A percentile compares a stretch with the other conserved stretches of the same genome.
Conservation (phyloP, 1,284 basidiomycete genomes). For the Ganoderma lucidum region DNA sequence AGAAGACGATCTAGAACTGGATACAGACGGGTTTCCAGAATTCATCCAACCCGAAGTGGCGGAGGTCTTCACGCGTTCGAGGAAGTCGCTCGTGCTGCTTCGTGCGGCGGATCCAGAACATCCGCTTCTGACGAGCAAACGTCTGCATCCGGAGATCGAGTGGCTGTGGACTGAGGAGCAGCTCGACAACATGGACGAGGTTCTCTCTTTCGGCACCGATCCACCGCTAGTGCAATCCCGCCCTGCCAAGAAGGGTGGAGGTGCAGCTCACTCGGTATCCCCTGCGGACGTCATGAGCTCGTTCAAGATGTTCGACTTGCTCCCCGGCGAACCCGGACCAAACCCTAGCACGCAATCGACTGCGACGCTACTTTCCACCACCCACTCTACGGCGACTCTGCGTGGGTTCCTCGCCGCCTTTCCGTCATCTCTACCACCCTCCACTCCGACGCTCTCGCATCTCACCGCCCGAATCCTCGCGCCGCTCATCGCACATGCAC, state of each 20-base stretch:
- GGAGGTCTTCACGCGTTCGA: slow-evolving; percentile 64
- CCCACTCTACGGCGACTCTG: slow-evolving; percentile 43
- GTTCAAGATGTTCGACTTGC: slow-evolving; percentile 70
- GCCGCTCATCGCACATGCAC: slow-evolving; percentile 63
- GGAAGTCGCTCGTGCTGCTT: slow-evolving; percentile 70
- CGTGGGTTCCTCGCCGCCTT: slow-evolving; percentile 61
- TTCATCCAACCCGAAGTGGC: slow-evolving; percentile 63
- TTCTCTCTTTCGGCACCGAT: slow-evolving; percentile 32
- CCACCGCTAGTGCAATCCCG: background rate
- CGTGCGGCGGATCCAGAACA: slow-evolving; percentile 68
- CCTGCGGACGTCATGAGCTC: slow-evolving; percentile 46
- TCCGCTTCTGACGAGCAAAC: slow-evolving; percentile 50
- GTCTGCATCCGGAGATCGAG: slow-evolving; percentile 45
- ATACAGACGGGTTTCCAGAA: slow-evolving; percentile 54
- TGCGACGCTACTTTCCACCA: slow-evolving; percentile 21
- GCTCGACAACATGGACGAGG: slow-evolving; percentile 51
- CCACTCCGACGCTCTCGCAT: slow-evolving; percentile 68
- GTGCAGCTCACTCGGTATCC: background rate
- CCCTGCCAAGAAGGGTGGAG: background rate
- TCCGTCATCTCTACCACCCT: slow-evolving; percentile 62
- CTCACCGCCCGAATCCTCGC: slow-evolving; percentile 65
- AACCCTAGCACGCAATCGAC: background rate
- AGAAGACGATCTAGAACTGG: slow-evolving; percentile 39
- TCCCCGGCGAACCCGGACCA: slow-evolving; percentile 55
- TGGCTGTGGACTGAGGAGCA: slow-evolving; percentile 75